Base-by-base conservation (phyloP, 176 grass and related monocot species). In the Melocanna baccifera region DNA sequence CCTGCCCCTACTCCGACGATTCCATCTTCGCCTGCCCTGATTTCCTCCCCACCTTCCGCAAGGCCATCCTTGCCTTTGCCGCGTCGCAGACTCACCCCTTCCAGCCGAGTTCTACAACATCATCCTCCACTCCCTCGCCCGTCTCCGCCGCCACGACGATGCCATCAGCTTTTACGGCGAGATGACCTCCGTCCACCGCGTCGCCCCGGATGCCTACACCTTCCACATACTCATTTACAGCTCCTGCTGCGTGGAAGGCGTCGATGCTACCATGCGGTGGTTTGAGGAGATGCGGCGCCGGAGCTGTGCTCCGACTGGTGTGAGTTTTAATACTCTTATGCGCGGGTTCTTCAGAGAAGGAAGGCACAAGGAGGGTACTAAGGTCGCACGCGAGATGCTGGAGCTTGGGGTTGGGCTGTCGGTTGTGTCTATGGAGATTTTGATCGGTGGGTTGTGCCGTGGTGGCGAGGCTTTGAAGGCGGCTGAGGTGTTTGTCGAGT, bases 241-340 rank as follows among this genome's bases (percentile, higher is more conserved):
- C 83, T 86, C 82, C 69, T 94, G 78, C 83, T 76, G 69, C 3
- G 78, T 10, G 0, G 81, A 91, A 42, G 85, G 84, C 37, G 88
- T 94, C 64, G 79, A 91, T 57, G 43, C 70, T 1, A 91, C 94
- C 11, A 83, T 94, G 85, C 69, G 77, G 10, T 97, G 94, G 94
- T 91, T 97, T 7, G 51, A 77, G 26, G 80, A 92, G 56, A 97
- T 97, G 91, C 86, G 56, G 62, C 69, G 56, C 16, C 45, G 72
- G 64, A 81, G 59, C 40, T 97, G 89, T 51, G 50, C 86, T 10
- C 94, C 91, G 1, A 90, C 82, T 22, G 71, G 58, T 36, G 87
- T 97, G 45, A 94, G 84, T 68, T 97, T 97, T 28, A 97, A 92
- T 45, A 97, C 94, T 39, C 90, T 94, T 4, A 97, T 97, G 86